Percentiles rank a stretch among this genome's conserved stretches.
These are phyloP conservation scores for Curvularia lunata DNA, from an alignment of 2,329 filamentous ascomycete species.

Conservation along the genomic window DNA sequence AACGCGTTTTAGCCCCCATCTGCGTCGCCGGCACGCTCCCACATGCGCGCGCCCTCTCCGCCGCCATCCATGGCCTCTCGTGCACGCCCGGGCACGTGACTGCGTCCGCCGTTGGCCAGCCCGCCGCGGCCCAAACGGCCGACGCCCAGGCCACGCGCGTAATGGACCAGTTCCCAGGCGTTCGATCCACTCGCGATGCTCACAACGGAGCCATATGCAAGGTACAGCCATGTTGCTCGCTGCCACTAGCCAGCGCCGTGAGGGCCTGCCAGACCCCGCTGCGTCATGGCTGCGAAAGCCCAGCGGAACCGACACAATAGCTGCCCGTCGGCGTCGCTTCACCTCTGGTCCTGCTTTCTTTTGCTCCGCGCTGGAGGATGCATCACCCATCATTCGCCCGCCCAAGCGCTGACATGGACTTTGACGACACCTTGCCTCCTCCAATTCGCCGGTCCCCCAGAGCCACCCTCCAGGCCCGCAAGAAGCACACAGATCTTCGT, in stretches of 20 bases:
- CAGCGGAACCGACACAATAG: slow-evolving; percentile 11
- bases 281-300: slow-evolving; percentile 16
- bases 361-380: slow-evolving; percentile 3
- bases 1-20: slow-evolving; percentile 6
- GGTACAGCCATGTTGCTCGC: slow-evolving; percentile 13
- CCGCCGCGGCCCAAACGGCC: slow-evolving; percentile 16
- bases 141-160: slow-evolving; percentile 14
- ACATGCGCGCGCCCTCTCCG: background rate
- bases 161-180: slow-evolving; percentile 8
- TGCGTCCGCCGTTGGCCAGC: slow-evolving; percentile 4
- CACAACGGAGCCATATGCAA: slow-evolving; percentile 9
- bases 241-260: slow-evolving; percentile 14
- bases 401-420: slow-evolving; percentile 23
- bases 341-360: slow-evolving; percentile 8
- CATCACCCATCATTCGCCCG: slow-evolving; percentile 8
- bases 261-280: slow-evolving; percentile 12
- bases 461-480: slow-evolving; percentile 25
- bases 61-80: too few relatives aligned
- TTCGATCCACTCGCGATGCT: slow-evolving; percentile 9
- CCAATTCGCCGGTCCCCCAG: slow-evolving; percentile 30
- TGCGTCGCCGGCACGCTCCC: slow-evolving; percentile 1
- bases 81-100: slow-evolving; percentile 2
- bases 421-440: slow-evolving; percentile 23
- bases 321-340: slow-evolving; percentile 7
- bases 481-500: slow-evolving; percentile 18